Percentiles rank a stretch among this genome's conserved stretches.
phyloP scores from a whole-genome alignment of 148 eudicot species.

The Silene conica region DNA sequence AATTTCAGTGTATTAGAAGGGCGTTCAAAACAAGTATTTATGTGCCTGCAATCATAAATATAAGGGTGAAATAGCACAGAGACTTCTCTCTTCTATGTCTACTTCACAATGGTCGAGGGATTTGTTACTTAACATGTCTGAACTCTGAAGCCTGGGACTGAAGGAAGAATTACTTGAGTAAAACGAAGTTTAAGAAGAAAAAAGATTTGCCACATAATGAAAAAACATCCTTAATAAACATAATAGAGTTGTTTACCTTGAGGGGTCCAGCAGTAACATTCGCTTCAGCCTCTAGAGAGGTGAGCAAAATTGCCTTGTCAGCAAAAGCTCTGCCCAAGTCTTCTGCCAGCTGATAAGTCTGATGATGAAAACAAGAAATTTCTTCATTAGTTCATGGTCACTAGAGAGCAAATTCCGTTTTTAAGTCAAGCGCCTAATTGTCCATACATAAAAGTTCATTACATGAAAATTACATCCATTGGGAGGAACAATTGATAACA shows the following conservation, averaged over 20 bases:
- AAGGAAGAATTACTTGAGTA: neutral
- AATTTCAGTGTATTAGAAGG: too few relatives aligned
- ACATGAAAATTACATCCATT: neutral
- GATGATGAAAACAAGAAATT: neutral
- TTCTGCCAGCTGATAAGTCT: constrained; percentile 68
- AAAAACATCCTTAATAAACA: neutral
- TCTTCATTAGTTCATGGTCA: neutral
- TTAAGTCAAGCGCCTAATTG: neutral
- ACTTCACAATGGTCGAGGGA: too few relatives aligned
- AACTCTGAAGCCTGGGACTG: too few relatives aligned
- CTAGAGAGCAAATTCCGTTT: neutral
- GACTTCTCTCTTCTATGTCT: too few relatives aligned
- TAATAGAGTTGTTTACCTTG: constrained; percentile 48
- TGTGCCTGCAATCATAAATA: too few relatives aligned
- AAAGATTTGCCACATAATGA: neutral
- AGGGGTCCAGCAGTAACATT: constrained; percentile 48
- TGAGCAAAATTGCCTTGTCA: constrained; percentile 53
- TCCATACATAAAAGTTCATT: neutral
- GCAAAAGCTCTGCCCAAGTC: constrained; percentile 81
- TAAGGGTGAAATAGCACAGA: too few relatives aligned
- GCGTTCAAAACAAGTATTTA: too few relatives aligned
- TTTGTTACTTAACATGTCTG: neutral
- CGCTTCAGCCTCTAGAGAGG: constrained; percentile 61
- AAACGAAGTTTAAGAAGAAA: neutral
- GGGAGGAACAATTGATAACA: neutral